Evolutionary conservation across 2,329 filamentous ascomycete species (phyloP).

Genomic region (Emmonsiellopsis sp.): DNA sequence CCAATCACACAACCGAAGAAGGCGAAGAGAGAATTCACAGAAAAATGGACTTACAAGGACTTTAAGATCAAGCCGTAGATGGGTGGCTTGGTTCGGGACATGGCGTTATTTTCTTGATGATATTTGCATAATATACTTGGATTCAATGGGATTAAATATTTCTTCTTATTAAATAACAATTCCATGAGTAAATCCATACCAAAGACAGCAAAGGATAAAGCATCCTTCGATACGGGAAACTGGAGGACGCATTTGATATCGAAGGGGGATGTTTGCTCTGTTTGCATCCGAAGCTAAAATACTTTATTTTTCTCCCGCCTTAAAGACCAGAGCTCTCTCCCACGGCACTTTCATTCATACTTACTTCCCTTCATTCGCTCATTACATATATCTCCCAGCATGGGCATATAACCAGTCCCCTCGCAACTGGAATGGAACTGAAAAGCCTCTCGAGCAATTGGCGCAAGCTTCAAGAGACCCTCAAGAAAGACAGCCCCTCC

Average conservation of each 20-base stretch:
- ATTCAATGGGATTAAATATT: too few species aligned
- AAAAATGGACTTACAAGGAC: constrained; percentile 98
- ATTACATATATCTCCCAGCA: neutral
- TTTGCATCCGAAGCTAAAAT: constrained; percentile 5
- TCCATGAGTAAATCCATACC: too few species aligned
- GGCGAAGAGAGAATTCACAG: constrained; percentile 68
- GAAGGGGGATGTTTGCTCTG: constrained; percentile 7
- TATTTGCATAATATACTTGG: too few species aligned
- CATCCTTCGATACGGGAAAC: too few species aligned
- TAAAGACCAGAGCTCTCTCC: neutral
- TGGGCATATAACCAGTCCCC: neutral
- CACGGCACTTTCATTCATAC: neutral
- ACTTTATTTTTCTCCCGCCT: neutral
- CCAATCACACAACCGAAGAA: constrained; percentile 74
- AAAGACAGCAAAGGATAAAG: too few species aligned
- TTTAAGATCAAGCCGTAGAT: constrained; percentile 47
- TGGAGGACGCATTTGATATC: neutral
- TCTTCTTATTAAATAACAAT: too few species aligned
- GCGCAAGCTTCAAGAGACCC: constrained; percentile 40
- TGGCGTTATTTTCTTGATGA: neutral
- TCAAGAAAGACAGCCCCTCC: constrained; percentile 24
- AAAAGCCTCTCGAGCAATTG: constrained; percentile 40
- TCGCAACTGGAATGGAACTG: constrained; percentile 29
- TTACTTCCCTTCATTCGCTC: neutral
- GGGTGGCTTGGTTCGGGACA: neutral